These are phyloP conservation scores for Rutstroemia sp. DNA, from an alignment of 2,329 filamentous ascomycete species.

Conservation along the genomic window DNA sequence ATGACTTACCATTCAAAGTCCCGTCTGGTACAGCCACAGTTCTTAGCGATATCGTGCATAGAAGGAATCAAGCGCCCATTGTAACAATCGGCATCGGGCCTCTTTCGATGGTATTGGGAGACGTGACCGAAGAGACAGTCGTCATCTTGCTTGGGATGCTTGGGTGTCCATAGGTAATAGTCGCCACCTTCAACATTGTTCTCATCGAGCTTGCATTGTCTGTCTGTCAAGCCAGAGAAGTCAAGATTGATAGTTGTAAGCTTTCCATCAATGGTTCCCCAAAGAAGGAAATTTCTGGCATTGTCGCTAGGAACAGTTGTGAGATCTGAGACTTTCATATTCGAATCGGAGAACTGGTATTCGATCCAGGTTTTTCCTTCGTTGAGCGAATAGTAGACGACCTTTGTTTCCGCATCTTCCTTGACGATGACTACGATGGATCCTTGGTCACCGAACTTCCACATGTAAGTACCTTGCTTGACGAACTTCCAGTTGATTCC, in stretches of 20 bases:
- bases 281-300: slow-evolving; percentile 85
- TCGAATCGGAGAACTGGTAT: slow-evolving; percentile 63
- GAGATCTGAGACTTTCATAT: slow-evolving; percentile 70
- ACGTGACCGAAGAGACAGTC: slow-evolving; percentile 91
- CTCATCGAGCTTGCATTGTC: slow-evolving; percentile 63
- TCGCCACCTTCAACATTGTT: slow-evolving; percentile 52
- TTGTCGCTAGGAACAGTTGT: slow-evolving; percentile 84
- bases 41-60: slow-evolving; percentile 60
- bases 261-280: slow-evolving; percentile 56
- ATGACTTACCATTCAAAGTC: slow-evolving; percentile 84
- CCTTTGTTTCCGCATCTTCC: slow-evolving; percentile 59
- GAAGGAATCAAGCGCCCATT: slow-evolving; percentile 67
- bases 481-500: slow-evolving; percentile 81
- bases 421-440: slow-evolving; percentile 85
- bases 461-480: slow-evolving; percentile 83
- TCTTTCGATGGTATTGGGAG: slow-evolving; percentile 86
- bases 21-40: slow-evolving; percentile 75
- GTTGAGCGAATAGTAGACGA: slow-evolving; percentile 69
- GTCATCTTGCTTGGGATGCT: slow-evolving; percentile 69
- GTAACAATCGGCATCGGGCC: slow-evolving; percentile 68
- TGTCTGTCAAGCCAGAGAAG: slow-evolving; percentile 72
- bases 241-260: slow-evolving; percentile 77
- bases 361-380: slow-evolving; percentile 74
- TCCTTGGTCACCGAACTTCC: slow-evolving; percentile 94
- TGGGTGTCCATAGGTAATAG: slow-evolving; percentile 82